These are phyloP conservation scores for Quercus wislizeni DNA, from an alignment of 306 rosid genomes.

Conservation along the genomic window DNA sequence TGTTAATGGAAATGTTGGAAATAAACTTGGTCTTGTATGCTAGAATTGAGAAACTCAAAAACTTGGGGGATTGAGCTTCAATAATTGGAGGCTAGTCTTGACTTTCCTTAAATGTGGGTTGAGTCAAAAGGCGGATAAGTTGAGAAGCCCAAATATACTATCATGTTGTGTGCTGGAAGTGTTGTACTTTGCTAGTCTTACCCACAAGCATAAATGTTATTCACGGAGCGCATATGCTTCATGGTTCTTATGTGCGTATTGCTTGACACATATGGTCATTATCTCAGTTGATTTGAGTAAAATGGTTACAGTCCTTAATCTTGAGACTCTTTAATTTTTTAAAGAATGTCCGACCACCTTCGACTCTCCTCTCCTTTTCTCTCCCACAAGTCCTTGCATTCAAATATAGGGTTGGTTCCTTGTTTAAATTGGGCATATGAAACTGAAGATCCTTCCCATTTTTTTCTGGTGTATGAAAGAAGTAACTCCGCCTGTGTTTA, in stretches of 20 bases:
- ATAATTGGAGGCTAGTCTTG: neutral
- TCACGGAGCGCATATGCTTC: too few relatives aligned
- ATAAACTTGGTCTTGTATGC: neutral
- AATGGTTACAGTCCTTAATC: neutral
- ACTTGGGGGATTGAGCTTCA: neutral
- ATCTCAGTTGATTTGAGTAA: neutral
- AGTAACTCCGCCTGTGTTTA: constrained; percentile 61
- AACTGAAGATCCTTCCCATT: neutral
- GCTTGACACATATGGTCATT: neutral
- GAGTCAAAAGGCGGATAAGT: neutral
- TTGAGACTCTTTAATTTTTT: too few relatives aligned
- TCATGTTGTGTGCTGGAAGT: neutral
- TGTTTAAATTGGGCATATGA: neutral
- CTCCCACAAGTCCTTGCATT: too few relatives aligned
- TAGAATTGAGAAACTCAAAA: neutral
- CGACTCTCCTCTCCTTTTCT: too few relatives aligned
- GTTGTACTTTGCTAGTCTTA: neutral
- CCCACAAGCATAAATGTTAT: neutral
- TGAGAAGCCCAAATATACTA: neutral
- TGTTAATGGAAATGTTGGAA: too few relatives aligned
- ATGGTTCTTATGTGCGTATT: neutral
- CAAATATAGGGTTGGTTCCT: neutral
- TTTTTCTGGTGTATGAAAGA: neutral
- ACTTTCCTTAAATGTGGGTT: neutral
- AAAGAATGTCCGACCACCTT: too few relatives aligned